phyloP scores from a whole-genome alignment of 2,329 filamentous ascomycete species.

The Ascocoryne sarcoides region DNA sequence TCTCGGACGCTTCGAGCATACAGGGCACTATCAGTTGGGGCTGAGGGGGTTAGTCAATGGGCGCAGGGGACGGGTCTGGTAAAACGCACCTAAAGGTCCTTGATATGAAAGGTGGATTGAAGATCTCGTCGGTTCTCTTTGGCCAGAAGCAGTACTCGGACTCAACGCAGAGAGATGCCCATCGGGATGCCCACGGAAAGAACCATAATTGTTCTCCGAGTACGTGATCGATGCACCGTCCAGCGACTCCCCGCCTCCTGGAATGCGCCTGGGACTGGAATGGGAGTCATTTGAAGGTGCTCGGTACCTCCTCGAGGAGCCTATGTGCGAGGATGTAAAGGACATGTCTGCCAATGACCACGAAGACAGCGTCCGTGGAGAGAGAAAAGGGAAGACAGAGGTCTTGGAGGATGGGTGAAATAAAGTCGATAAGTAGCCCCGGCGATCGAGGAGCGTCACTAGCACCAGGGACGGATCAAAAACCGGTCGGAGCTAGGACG shows the following conservation, averaged over 20 bases:
- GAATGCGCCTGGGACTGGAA: constrained; percentile 23
- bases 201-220: constrained; percentile 18
- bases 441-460: no score
- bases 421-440: no score
- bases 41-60: constrained; percentile 28
- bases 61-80: neutral
- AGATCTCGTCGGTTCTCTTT: constrained; percentile 61
- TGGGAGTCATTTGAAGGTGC: constrained; percentile 18
- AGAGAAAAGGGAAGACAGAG: no score
- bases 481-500: no score
- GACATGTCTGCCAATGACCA: constrained; percentile 17
- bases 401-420: no score
- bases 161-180: constrained; percentile 9
- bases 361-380: no score
- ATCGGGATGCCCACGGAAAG: constrained; percentile 15
- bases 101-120: constrained; percentile 60
- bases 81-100: constrained; percentile 45
- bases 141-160: constrained; percentile 22
- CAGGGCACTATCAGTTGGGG: constrained; percentile 57
- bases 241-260: constrained; percentile 14
- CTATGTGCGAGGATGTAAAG: constrained; percentile 14
- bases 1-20: constrained; percentile 74
- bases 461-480: no score
- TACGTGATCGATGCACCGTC: constrained; percentile 12
- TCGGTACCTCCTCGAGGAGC: constrained; percentile 13